phyloP scores from a whole-genome alignment of 768 basidiomycete species.

The Pisolithus sp. region DNA sequence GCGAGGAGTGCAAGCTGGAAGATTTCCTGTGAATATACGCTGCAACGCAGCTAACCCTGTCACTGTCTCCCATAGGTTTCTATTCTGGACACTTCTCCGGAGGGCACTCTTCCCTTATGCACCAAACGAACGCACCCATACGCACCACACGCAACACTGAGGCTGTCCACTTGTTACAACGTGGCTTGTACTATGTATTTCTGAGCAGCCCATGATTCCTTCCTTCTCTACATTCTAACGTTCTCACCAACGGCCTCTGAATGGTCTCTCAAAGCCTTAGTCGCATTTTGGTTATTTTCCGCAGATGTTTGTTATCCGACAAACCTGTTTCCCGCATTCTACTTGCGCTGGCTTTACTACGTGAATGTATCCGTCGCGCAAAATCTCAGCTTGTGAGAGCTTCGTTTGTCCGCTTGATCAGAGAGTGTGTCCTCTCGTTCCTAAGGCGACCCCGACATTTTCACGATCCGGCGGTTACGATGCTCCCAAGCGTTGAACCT shows the following conservation, averaged over 20 bases:
- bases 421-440: not conserved
- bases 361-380: not conserved
- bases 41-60: not conserved
- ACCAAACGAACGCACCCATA: constrained; percentile 1
- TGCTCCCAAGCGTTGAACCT: constrained; percentile 2
- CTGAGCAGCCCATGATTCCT: not conserved
- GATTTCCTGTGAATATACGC: not conserved
- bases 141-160: not conserved
- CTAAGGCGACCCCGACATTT: not conserved
- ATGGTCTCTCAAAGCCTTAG: constrained; percentile 2
- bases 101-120: constrained; percentile 1
- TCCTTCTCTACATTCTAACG: not conserved
- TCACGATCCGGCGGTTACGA: not conserved
- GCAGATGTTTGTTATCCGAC: not conserved
- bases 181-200: constrained; percentile 1
- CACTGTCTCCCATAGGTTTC: not conserved
- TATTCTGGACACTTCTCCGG: not conserved
- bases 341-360: constrained; percentile 3
- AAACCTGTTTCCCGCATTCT: constrained; percentile 1
- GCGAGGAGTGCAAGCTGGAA: not conserved
- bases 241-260: not conserved
- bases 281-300: not conserved
- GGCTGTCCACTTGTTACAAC: constrained; percentile 6
- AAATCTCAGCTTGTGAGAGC: not conserved
- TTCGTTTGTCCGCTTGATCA: not conserved